Base-by-base conservation (phyloP, 352 stramenopile species). In the Globisporangium paroecandrum region DNA sequence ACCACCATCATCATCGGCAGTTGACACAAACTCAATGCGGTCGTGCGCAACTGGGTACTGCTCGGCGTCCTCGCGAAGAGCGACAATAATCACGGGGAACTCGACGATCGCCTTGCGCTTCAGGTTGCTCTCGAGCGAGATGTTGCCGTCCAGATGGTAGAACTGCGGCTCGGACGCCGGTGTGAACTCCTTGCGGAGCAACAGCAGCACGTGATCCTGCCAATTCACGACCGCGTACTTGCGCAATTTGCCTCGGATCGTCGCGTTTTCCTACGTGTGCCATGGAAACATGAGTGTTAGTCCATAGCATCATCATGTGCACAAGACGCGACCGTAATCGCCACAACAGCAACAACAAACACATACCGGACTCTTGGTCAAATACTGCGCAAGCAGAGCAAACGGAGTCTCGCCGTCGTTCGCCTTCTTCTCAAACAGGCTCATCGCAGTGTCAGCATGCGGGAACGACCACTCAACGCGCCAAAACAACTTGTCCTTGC, bases 131-230 rank as follows among this genome's bases (percentile, higher is more conserved):
- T 83, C 85, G 15, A 95, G 69, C 8, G 76, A 82, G 38, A 74
- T 65, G n/a, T 73, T 79, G 41, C 84, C 79, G 60, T 93, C 78
- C 34, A 95, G 65, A 18, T 76, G 75, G 67, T 93, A 93, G 74
- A 85, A 95, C 66, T 91, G 81, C 15, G 83, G 78, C 55, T 88
- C 70, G 1, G 82, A 86, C 34, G 85, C 79, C 1, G 77, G 71
- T 1, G 81, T 85, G 55, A 95, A 95, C 71, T 95, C 85, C 72
- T 91, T 93, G 54, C 85, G 79, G 6, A 94, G 69, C 67, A 95
- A 65, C 43, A 95, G 65, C 61, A 83, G 51, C 38, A 92, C 55
- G 54, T 89, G 64, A 24, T 81, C 62, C 24, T 87, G 66, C 86
- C 86, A 94, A 32, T 85, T 69, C 0, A 61, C 25, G 5, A 78